Evolutionary conservation across 2,329 filamentous ascomycete genomes (phyloP).

Genomic region (Fusarium drepaniforme): DNA sequence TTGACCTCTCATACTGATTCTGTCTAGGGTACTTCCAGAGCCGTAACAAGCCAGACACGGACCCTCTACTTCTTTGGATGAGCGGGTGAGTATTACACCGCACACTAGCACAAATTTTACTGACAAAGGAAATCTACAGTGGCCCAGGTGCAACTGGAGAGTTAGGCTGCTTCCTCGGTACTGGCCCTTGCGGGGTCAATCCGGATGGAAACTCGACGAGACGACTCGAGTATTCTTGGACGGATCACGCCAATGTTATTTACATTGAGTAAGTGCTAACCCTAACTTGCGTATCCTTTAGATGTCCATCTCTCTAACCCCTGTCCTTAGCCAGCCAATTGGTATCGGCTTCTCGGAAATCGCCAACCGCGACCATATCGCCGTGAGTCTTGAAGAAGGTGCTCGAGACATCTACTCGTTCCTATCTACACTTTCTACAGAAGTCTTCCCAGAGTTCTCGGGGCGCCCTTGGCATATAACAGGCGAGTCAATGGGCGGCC

Average conservation of each 20-base stretch:
- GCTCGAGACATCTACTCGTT: slow-evolving; percentile 22
- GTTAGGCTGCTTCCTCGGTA: slow-evolving; percentile 27
- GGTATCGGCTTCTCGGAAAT: slow-evolving; percentile 34
- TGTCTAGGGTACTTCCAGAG: slow-evolving; percentile 34
- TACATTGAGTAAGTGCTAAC: slow-evolving; percentile 22
- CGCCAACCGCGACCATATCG: slow-evolving; percentile 18
- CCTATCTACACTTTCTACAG: slow-evolving; percentile 4
- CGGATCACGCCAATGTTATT: slow-evolving; percentile 19
- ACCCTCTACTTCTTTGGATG: slow-evolving; percentile 33
- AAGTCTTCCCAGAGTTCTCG: slow-evolving; percentile 22
- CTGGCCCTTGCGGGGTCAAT: slow-evolving; percentile 25
- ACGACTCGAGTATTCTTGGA: slow-evolving; percentile 24
- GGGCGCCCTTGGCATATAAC: slow-evolving; percentile 31
- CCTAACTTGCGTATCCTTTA: background rate
- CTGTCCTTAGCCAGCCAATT: slow-evolving; percentile 15
- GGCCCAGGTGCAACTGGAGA: slow-evolving; percentile 27
- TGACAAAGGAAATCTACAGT: background rate
- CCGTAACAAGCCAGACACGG: slow-evolving; percentile 15
- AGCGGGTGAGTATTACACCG: slow-evolving; percentile 19
- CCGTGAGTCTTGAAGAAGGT: slow-evolving; percentile 18
- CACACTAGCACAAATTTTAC: no score
- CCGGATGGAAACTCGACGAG: slow-evolving; percentile 23
- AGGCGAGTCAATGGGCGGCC: slow-evolving; percentile 33
- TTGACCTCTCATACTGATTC: background rate
- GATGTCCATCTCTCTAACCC: background rate